Evolutionary conservation across 371 early-diverging fungal genomes (phyloP).

Genomic region (Syncephalastrum contaminatum): DNA sequence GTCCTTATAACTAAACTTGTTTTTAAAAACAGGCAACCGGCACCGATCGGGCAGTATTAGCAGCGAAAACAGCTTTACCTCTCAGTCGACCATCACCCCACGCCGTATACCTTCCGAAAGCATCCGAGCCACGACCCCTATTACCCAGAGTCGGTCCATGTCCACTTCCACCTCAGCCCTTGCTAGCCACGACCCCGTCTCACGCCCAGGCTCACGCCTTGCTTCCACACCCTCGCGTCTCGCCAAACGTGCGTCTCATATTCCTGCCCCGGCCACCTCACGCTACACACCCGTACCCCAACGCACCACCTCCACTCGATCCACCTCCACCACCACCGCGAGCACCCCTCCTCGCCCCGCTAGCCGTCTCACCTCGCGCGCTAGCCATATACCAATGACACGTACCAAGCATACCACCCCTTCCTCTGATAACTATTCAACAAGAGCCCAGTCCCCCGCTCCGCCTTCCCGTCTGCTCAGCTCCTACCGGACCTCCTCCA

Average conservation of each 20-base stretch:
- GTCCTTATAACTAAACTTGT: too few species aligned
- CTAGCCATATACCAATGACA: slow-evolving; percentile 16
- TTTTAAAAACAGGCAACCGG: slow-evolving; percentile 1
- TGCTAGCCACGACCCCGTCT: background rate
- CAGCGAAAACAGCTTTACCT: slow-evolving; percentile 45
- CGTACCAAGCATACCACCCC: slow-evolving; percentile 1
- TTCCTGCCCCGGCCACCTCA: slow-evolving; percentile 31
- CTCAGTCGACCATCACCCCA: slow-evolving; percentile 43
- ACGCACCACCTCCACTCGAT: slow-evolving; percentile 9
- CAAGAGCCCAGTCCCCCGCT: too few species aligned
- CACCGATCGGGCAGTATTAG: slow-evolving; percentile 40
- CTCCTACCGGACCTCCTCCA: too few species aligned
- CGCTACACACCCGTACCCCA: slow-evolving; percentile 5
- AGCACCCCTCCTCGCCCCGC: slow-evolving; percentile 3
- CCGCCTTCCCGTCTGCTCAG: too few species aligned
- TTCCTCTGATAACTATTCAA: background rate
- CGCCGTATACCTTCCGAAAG: slow-evolving; percentile 31
- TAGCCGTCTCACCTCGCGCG: slow-evolving; percentile 12
- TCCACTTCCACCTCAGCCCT: slow-evolving; percentile 10
- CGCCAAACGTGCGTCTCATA: slow-evolving; percentile 47
- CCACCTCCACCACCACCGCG: slow-evolving; percentile 3
- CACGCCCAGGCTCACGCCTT: slow-evolving; percentile 6
- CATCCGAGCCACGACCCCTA: slow-evolving; percentile 28
- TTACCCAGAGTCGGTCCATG: slow-evolving; percentile 18
- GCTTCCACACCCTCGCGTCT: slow-evolving; percentile 16